Evolutionary conservation across 106 monocot species (phyloP), one percentile per base, ranked within the genome.

Genomic region (Narthecium ossifragum): DNA sequence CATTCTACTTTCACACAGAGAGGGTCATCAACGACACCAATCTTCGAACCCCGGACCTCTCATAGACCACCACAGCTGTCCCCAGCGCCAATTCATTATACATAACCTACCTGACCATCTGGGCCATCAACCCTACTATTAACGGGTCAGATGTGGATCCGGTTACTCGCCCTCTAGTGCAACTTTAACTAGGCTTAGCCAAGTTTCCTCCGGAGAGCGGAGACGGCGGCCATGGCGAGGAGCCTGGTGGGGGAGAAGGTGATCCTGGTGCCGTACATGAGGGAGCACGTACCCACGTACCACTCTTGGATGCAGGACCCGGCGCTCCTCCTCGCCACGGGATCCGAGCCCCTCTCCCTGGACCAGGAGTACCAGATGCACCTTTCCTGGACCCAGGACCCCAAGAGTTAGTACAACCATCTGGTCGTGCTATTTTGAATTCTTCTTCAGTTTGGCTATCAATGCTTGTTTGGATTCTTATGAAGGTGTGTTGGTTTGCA

Each of bases 231-330:
- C 14, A 11, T 26, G 30, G 30, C 8, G 58, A 65, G 20, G 47
- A 63, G 67, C 57, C 56, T 83, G 71, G 79, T 55, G 55, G 94
- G 89, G 62, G 67, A 82, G 83, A 86, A 83, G 71, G 84, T 74
- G 63, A 48, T 90, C 21, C 62, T 96, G 59, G 86, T 90, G 26
- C 94, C 90, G 1, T 96, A 96, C 78, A 83, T 86, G 86, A 67
- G 52, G 69, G 94, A 90, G 70, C 94, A 96, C 62, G 94, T 96
- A 1, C 83, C 85, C 4, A 75, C 27, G 61, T 96, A 96, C 78
- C 83, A 96, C 70, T 54, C 64, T 20, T 96, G 94, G 94, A 96
- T 96, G 94, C 60, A 83, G 69, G 83, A 96, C 32, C 90, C 89
- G 26, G 48, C 48, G n/a, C 83, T 96, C 6, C 90, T 96, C 58